Base-by-base conservation (phyloP, 202 grass and related monocot genomes). In the Zizania palustris region DNA sequence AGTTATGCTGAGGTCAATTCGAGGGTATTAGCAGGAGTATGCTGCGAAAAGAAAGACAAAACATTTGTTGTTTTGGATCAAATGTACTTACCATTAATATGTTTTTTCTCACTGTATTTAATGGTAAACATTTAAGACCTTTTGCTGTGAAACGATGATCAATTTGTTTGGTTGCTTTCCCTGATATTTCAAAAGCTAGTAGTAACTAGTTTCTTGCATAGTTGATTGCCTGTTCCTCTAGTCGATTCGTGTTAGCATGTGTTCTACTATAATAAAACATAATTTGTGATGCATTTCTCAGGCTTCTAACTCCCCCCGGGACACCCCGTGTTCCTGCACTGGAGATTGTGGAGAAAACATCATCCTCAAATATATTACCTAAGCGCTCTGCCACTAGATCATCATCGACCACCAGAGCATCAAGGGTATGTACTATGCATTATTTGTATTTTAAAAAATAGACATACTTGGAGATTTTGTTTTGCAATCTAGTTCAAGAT, bases 281-380 rank as follows among this genome's bases (percentile, higher is more conserved):
- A 39, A 59, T 60, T 77, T 67, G 11, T 13, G 64, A 4, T 90
- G 42, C 63, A 57, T 46, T 63, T 36, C n/a, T 59, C 77, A 99
- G 96, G 96, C 96, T 95, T 84, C 87, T 99, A 66, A 99, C 96
- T 37, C 96, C 96, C 0, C 96, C 96, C 36, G 96, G 89, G 34
- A 95, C 96, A 44, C 96, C 96, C 28, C 89, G 89, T 61, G 74
- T 76, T 83, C 75, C 81, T 88, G 82, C 76, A 58, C 78, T 64
- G 58, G 92, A 87, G 78, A 42, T 82, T 85, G 80, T 70, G 57
- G 85, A 95, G 82, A 89, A 81, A 53, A 85, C 67, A 67, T 75
- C 83, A 51, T 75, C 88, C 37, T 40, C 89, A 72, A 84, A 83
- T 65, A 74, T 78, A 66, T 71, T 84, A 74, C 85, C 96, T 33